Evolutionary conservation across 179 eudicot species (phyloP), one percentile per base, ranked within the genome.

Genomic region (Carnegiea gigantea): DNA sequence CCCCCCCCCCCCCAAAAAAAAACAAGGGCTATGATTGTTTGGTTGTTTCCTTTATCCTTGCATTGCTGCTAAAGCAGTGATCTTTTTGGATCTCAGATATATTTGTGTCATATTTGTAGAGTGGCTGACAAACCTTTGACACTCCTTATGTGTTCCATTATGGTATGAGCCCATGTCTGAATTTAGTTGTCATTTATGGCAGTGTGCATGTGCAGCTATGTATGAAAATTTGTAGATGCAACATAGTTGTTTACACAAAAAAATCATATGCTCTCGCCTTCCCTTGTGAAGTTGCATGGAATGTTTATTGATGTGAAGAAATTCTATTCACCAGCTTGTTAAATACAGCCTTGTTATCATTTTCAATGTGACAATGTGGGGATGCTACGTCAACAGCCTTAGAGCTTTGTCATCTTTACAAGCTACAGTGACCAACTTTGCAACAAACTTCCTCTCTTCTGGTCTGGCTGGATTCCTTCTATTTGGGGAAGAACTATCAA

Each of bases 351-450:
- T 89, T 80, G 95, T 97, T 15, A 82, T 95, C 59, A 49, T 89
- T 5, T 95, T 91, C 92, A 97, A 97, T 78, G 89, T 93, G 77
- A 80, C 90, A 33, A 97, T 97, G 98, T 97, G 99, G 99, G 99
- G 93, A 80, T 97, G 98, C 83, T 97, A 92, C 76, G 92, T 91
- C 75, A 97, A 95, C 87, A 97, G 99, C 90, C 92, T 97, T 81
- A 87, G 88, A 88, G 97, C 92, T 86, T 87, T 97, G 68, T 92
- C 99, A n/a, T 93, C 99, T 81, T 80, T 97, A 75, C 99, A 97
- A 95, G 99, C 99, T 76, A 97, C 99, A 3, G 98, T 91, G 74
- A 93, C 93, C 40, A 97, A 95, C 88, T 96, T 96, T 49, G 97
- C 98, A 3, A 93, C 92, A 10, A 96, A 96, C 77, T 96, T 96